phyloP scores from a whole-genome alignment of 1,284 basidiomycete species.

The Rhodotorula mucilaginosa region DNA sequence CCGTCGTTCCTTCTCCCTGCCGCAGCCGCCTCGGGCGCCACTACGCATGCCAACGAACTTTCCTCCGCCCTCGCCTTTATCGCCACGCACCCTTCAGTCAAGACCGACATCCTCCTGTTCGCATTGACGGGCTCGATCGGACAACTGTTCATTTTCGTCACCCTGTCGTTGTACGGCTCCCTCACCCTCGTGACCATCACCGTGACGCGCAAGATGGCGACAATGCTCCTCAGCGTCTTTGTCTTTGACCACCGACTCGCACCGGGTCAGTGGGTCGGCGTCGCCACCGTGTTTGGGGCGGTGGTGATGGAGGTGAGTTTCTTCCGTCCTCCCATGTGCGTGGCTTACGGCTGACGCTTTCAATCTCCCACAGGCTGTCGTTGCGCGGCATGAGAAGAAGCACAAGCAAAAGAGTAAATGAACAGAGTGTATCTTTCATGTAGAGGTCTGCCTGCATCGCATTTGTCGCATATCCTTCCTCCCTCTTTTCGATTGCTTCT shows the following conservation, averaged over 20 bases:
- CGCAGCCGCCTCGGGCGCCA: constrained; percentile 72
- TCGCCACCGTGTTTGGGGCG: constrained; percentile 74
- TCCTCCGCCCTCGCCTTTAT: constrained; percentile 72
- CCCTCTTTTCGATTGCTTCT: neutral
- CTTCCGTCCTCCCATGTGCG: rapidly evolving
- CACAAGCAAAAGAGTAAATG: constrained; percentile 11
- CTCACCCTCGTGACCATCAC: constrained; percentile 91
- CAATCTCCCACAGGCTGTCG: constrained; percentile 3
- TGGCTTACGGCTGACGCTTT: neutral
- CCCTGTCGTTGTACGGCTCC: constrained; percentile 90
- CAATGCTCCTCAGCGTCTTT: constrained; percentile 92
- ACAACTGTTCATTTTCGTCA: constrained; percentile 98
- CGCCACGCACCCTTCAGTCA: constrained; percentile 70
- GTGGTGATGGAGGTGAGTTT: constrained; percentile 31
- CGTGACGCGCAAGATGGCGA: constrained; percentile 95
- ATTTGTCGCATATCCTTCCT: neutral
- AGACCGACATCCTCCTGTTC: constrained; percentile 76
- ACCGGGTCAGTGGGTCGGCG: constrained; percentile 83
- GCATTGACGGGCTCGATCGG: constrained; percentile 88
- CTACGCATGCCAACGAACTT: constrained; percentile 62
- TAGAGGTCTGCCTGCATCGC: neutral
- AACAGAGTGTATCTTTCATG: neutral
- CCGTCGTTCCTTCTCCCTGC: constrained; percentile 48
- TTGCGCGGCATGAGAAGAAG: constrained; percentile 25
- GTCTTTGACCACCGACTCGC: constrained; percentile 87